These are phyloP conservation scores for Astragalus membranaceus DNA, from an alignment of 306 rosid species.

Conservation along the genomic window DNA sequence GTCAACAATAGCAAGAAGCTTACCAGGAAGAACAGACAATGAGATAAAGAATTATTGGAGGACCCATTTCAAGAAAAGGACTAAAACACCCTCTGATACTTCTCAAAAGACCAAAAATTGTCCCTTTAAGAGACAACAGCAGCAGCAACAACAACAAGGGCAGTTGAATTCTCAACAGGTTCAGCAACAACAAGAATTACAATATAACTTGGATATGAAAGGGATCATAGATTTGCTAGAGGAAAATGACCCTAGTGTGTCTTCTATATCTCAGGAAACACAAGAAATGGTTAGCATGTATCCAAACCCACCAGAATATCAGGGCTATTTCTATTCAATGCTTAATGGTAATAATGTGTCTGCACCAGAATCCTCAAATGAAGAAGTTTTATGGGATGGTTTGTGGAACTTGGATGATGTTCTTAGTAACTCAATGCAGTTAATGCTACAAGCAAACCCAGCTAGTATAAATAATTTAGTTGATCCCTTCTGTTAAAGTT, in stretches of 20 bases:
- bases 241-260: conserved; percentile 34
- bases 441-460: conserved; percentile 38
- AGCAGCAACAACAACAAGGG: conserved; percentile 50
- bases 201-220: conserved; percentile 54
- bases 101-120: conserved; percentile 50
- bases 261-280: conserved; percentile 38
- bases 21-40: conserved; percentile 96
- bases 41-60: conserved; percentile 97
- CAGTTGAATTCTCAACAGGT: conserved; percentile 24
- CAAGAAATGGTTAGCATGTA: conserved; percentile 36
- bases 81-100: conserved; percentile 34
- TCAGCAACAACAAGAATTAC: conserved; percentile 33
- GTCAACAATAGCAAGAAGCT: conserved; percentile 93
- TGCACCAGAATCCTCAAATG: conserved; percentile 41
- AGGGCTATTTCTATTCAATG: conserved; percentile 40
- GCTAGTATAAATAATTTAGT: conserved; percentile 43
- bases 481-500: conserved; percentile 48
- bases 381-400: conserved; percentile 71
- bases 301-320: conserved; percentile 38
- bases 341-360: conserved; percentile 37
- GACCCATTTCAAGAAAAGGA: conserved; percentile 87
- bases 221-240: conserved; percentile 56
- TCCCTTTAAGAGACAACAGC: conserved; percentile 31
- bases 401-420: conserved; percentile 77
- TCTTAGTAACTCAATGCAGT: conserved; percentile 42